Base-by-base conservation (phyloP, 129 eudicot genomes). In the Smallanthus sonchifolius region DNA sequence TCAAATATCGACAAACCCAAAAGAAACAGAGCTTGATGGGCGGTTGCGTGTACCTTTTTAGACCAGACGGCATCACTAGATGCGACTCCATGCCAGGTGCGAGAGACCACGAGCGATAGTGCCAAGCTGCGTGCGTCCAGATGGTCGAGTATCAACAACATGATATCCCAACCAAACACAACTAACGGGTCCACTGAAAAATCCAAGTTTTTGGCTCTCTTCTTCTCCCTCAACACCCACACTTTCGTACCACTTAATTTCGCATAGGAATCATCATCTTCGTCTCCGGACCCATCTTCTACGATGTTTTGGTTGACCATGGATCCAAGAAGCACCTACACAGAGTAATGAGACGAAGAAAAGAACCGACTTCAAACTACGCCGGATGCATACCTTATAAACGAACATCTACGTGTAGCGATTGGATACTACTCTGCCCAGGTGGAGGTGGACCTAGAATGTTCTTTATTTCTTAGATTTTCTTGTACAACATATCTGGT, bases 61-160 rank as follows among this genome's bases (percentile, higher is more conserved):
- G 76, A 60, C 81, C 81, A 77, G 13, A 77, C 49, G 34, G 39
- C 49, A 35, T 79, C 82, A 64, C 67, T 63, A 16, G 78, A 79
- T 28, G 82, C 82, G 14, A 79, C 73, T 63, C 39, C 59, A 79
- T 63, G 38, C 82, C 82, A 78, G 7, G 30, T 43, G 54, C 67
- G 77, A 51, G 82, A 78, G 36, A 78, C 82, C 38, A 72, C 1
- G 32, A 79, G 82, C 44, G 82, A 62, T 49, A 49, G 78, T 72
- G 78, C 82, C 82, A 79, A 77, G 82, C 82, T 79, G 82, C 73
- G 82, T 79, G 82, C 82, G 61, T 79, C 82, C 11, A 79, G 73
- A 79, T 43, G 15, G 44, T 19, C n/a, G 4, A 79, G 43, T 64
- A 79, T 79, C 61, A 52, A 32, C 17, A 79, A 30, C 83, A 79